Percentiles rank a stretch among this genome's conserved stretches.
phyloP scores from a whole-genome alignment of 108 stramenopile species.

The Skeletonema costatum region DNA sequence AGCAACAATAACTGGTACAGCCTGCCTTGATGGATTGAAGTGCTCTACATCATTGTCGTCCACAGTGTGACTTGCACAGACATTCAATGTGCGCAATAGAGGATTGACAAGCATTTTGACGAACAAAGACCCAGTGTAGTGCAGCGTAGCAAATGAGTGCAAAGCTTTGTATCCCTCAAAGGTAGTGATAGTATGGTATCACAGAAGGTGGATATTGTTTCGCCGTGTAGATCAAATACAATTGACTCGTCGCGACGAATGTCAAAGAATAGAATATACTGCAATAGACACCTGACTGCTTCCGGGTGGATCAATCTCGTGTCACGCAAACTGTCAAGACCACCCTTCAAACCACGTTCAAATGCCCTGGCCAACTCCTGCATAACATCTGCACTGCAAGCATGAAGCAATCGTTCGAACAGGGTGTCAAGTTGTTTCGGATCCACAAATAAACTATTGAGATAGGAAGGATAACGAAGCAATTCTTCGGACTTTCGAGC shows the following conservation, averaged over 20 bases:
- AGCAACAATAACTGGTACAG: constrained; percentile 64
- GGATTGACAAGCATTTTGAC: constrained; percentile 66
- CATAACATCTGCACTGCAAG: constrained; percentile 28
- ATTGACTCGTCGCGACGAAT: constrained; percentile 21
- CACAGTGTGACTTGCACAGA: constrained; percentile 29
- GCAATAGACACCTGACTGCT: constrained; percentile 62
- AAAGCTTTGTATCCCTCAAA: constrained; percentile 60
- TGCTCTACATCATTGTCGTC: constrained; percentile 52
- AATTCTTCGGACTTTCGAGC: constrained; percentile 61
- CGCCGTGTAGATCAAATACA: constrained; percentile 34
- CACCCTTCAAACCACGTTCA: constrained; percentile 59
- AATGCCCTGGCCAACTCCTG: constrained; percentile 59
- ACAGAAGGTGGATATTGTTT: constrained; percentile 36
- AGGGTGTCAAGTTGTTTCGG: constrained; percentile 62
- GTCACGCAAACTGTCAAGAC: constrained; percentile 52
- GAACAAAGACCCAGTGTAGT: constrained; percentile 57
- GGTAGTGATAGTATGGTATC: constrained; percentile 33
- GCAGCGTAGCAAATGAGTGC: constrained; percentile 52
- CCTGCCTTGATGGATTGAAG: constrained; percentile 32
- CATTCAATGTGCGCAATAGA: constrained; percentile 57
- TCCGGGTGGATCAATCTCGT: constrained; percentile 67
- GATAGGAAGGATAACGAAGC: constrained; percentile 60
- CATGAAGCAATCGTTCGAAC: constrained; percentile 45
- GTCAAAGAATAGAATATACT: constrained; percentile 70
- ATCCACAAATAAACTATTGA: constrained; percentile 71